Evolutionary conservation across 768 basidiomycete genomes (phyloP), one percentile per base, ranked within the genome.

Genomic region (Asterophora lycoperdoides): DNA sequence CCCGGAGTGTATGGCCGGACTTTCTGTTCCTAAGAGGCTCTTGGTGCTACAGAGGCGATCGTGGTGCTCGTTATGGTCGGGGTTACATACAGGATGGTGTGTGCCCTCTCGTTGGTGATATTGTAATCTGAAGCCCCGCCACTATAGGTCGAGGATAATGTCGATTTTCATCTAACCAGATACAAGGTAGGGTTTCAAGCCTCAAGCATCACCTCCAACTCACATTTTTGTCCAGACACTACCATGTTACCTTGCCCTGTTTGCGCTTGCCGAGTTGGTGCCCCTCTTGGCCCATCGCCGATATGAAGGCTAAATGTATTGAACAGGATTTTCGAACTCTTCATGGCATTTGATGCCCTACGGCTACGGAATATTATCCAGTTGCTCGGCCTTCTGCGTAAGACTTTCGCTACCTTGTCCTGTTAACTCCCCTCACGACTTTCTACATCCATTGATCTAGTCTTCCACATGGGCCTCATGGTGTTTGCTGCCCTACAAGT

Each of bases 321-420:
- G n/a, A 50, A n/a, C 51, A 92, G 89, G 64, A 48, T 90, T 1
- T 93, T 93, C 53, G 88, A 91, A 58, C 66, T 90, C 5, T 67
- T 83, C 48, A 86, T 93, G 77, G 86, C 86, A 2, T 78, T 84
- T 53, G 90, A 93, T 71, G 90, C 90, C n/a, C 71, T 93, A 29
- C 76, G 84, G 23, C 56, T 83, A 52, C 80, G 90, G 52, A 93
- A 91, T 60, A 73, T 83, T 56, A 85, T 93, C 30, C 89, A 92
- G 61, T 68, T 93, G 2, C 60, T 85, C 3, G 88, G 88, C 30
- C 81, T 91, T 40, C 71, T 88, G 42, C 48, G 89, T 89, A 61
- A 38, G 77, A 64, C 10, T 18, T 23, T 42, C 29, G 19, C 17
- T 32, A 10, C 19, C 26, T 23, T 6, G 8, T 15, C 9, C n/a